These are phyloP conservation scores for Candida tibetensis DNA, from an alignment of 805 yeast genomes.

Conservation along the genomic window DNA sequence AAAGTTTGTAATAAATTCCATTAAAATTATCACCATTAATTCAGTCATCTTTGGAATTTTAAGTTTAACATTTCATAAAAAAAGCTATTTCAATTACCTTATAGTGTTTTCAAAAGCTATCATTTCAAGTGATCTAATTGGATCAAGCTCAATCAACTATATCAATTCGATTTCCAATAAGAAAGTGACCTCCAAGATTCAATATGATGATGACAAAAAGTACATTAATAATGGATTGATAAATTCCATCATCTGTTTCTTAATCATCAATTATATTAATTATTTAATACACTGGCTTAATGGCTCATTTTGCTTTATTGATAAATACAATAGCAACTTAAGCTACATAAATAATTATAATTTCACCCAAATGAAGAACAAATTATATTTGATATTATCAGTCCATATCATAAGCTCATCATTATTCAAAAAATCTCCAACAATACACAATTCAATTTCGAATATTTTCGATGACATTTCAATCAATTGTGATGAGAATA, in stretches of 20 bases:
- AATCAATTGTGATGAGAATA: constrained; percentile 13
- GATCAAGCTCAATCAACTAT: constrained; percentile 11
- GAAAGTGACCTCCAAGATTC: constrained; percentile 9
- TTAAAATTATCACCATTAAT: constrained; percentile 5
- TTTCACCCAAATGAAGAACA: constrained; percentile 8
- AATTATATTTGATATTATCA: constrained; percentile 11
- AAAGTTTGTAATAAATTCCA: not conserved
- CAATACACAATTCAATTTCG: constrained; percentile 7
- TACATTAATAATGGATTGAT: constrained; percentile 9
- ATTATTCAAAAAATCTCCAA: constrained; percentile 8
- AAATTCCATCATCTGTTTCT: constrained; percentile 12
- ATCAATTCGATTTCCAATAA: constrained; percentile 11
- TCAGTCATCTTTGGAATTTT: constrained; percentile 5
- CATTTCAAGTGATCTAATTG: constrained; percentile 14
- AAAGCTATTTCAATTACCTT: constrained; percentile 13
- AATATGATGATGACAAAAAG: constrained; percentile 8
- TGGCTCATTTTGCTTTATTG: constrained; percentile 8
- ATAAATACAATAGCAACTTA: constrained; percentile 8
- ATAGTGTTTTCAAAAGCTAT: constrained; percentile 14
- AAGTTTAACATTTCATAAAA: constrained; percentile 7
- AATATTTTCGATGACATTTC: constrained; percentile 9
- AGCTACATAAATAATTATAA: constrained; percentile 12
- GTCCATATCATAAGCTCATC: constrained; percentile 14
- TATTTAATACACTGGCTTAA: constrained; percentile 14
- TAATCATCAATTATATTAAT: constrained; percentile 13